phyloP scores from a whole-genome alignment of 2,329 filamentous ascomycete genomes.

The Onygenales sp. region DNA sequence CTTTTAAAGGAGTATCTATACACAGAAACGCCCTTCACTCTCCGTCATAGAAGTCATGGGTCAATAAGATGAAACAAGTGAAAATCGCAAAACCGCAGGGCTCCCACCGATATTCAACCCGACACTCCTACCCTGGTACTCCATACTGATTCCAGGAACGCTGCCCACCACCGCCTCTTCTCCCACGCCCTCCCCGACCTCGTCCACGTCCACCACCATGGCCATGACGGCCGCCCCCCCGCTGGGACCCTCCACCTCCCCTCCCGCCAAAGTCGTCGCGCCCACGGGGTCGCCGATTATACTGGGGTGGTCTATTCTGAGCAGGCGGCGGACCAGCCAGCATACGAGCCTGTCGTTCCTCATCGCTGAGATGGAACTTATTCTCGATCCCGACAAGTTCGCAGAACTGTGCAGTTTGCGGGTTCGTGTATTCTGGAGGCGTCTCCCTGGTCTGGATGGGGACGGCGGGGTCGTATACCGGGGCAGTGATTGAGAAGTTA shows the following conservation, averaged over 20 bases:
- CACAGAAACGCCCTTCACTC: neutral
- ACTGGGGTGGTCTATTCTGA: constrained; percentile 10
- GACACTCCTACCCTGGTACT: no score
- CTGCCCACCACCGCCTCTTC: neutral
- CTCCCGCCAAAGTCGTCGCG: constrained; percentile 1
- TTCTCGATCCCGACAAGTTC: constrained; percentile 67
- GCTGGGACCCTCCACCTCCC: constrained; percentile 10
- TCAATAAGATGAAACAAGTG: no score
- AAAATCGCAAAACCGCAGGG: no score
- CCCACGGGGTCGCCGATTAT: constrained; percentile 7
- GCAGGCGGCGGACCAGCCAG: constrained; percentile 46
- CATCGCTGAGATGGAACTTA: constrained; percentile 60
- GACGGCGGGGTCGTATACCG: constrained; percentile 52
- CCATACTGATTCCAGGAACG: no score
- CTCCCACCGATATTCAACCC: no score
- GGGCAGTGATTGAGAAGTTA: constrained; percentile 70
- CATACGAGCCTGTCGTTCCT: constrained; percentile 56
- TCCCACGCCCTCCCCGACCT: constrained; percentile 2
- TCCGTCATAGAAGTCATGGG: neutral
- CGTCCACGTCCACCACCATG: constrained; percentile 5
- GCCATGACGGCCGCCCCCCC: constrained; percentile 7
- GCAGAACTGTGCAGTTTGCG: constrained; percentile 78
- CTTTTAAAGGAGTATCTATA: neutral
- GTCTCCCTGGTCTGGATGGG: constrained; percentile 52
- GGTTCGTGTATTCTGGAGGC: constrained; percentile 75